A percentile compares a stretch with the other conserved stretches of the same genome.
These are phyloP conservation scores for Saccharomycopsis capsularis DNA, from an alignment of 805 yeast species.

Conservation along the genomic window DNA sequence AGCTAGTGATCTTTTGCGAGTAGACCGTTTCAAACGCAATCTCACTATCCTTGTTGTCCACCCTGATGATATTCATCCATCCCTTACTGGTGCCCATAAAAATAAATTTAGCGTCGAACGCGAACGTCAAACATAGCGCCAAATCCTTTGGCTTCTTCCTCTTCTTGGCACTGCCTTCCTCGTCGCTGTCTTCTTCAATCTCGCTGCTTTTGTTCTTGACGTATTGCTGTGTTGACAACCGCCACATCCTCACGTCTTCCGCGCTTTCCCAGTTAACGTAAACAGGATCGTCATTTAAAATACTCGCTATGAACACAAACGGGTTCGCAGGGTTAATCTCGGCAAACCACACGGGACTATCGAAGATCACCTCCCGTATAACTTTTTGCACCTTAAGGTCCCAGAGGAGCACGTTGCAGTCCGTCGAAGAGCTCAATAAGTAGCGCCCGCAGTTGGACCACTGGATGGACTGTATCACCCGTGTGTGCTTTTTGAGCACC, in stretches of 20 bases:
- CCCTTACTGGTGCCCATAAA: conserved; percentile 81
- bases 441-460: conserved; percentile 76
- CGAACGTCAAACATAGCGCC: conserved; percentile 46
- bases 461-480: conserved; percentile 62
- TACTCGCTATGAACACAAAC: conserved; percentile 50
- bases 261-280: conserved; percentile 36
- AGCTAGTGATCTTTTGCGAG: conserved; percentile 51
- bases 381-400: conserved; percentile 45
- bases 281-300: conserved; percentile 56
- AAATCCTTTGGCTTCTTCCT: conserved; percentile 32
- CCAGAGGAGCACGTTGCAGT: conserved; percentile 80
- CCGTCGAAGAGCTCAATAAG: conserved; percentile 65
- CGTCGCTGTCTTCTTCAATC: conserved; percentile 21
- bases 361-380: conserved; percentile 43
- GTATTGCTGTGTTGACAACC: conserved; percentile 21
- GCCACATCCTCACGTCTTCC: conserved; percentile 23
- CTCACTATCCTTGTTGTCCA: conserved; percentile 16
- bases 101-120: conserved; percentile 47
- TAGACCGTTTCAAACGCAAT: conserved; percentile 32
- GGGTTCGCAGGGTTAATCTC: conserved; percentile 44
- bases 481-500: conserved; percentile 55
- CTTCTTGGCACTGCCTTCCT: conserved; percentile 22
- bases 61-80: conserved; percentile 46
- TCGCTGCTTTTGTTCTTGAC: neutral
- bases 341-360: conserved; percentile 71